Evolutionary conservation across 2,329 filamentous ascomycete species (phyloP), one percentile per base, ranked within the genome.

Genomic region (Verticillium zaregamsianum): DNA sequence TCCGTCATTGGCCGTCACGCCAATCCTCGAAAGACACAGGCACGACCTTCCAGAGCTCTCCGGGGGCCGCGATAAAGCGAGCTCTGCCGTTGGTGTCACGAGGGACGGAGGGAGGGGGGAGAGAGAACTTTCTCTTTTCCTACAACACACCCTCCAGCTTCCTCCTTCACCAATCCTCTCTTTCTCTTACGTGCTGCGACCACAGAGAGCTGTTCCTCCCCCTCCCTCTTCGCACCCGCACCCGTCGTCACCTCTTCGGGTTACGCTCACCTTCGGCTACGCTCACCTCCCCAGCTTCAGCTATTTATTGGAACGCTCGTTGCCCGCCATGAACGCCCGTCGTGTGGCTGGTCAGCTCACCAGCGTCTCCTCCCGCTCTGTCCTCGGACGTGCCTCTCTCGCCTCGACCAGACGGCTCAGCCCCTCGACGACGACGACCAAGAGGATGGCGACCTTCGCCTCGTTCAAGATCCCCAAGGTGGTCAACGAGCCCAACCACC

Each of bases 401-500:
- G 8, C 45, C 28, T 55, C 54, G 14, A 32, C 54, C 25, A 55
- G 54, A 55, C 54, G 54, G 5, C 25, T 55, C 54, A 31, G n/a
- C n/a, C 5, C 75, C 52, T 69, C 72, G 54, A 73, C 71, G 35
- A 74, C 71, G 35, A 74, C 71, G 8, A 65, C 62, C 32, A 61
- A 66, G 52, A 77, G 71, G 58, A 69, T 71, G 68, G 77, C 88
- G 62, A 90, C 87, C 8, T 82, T 96, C 66, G 93, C 93, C 58
- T 84, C 87, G 64, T 98, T 97, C 85, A 94, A 92, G 81, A 86
- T 93, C 59, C 95, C 95, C 58, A 88, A 88, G 66, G 86, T 97
- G 69, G 81, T 86, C 73, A 99, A 99, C 74, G 95, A 99, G 80
- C 92, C 92, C n/a, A 99, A 97, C 93, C 90, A 96, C 80, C 90